Conservation (phyloP, 1,284 basidiomycete species). For the Apiotrichum veenhuisii region DNA sequence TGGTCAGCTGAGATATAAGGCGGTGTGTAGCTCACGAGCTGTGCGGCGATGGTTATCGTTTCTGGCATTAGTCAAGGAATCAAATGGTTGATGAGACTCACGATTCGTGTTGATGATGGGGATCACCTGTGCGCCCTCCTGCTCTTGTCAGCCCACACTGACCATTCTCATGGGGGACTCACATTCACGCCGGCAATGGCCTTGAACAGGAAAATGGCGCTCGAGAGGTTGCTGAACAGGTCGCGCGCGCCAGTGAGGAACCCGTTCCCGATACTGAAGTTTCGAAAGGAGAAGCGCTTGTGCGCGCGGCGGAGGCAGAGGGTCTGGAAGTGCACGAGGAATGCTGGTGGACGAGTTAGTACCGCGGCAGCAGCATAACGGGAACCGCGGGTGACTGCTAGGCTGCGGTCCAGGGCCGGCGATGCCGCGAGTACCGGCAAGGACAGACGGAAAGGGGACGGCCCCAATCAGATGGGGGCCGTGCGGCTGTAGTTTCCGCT, state of each 20-base stretch:
- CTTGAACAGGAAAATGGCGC: slow-evolving; percentile 92
- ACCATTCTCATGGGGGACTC: slow-evolving; percentile 6
- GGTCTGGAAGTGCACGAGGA: slow-evolving; percentile 84
- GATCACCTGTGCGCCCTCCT: slow-evolving; percentile 54
- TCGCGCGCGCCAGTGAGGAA: slow-evolving; percentile 79
- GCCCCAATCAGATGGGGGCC: no score
- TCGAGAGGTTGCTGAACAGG: slow-evolving; percentile 84
- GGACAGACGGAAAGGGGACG: no score
- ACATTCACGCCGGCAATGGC: slow-evolving; percentile 69
- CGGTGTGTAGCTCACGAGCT: slow-evolving; percentile 61
- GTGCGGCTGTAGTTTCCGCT: no score
- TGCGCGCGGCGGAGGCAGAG: slow-evolving; percentile 81
- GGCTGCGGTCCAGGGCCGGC: no score
- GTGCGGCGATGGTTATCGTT: slow-evolving; percentile 94
- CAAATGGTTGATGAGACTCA: slow-evolving; percentile 11
- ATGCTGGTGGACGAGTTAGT: slow-evolving; percentile 58
- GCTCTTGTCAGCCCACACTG: background rate
- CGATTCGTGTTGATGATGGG: slow-evolving; percentile 93
- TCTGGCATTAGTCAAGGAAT: slow-evolving; percentile 23
- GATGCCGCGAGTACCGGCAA: no score
- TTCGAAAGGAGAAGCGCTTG: slow-evolving; percentile 82
- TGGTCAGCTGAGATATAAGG: background rate
- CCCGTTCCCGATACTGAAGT: slow-evolving; percentile 74
- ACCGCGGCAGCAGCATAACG: background rate
- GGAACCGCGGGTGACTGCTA: background rate